These are phyloP conservation scores for Picea abies DNA, from an alignment of 83 land plant genomes.

Conservation along the genomic window DNA sequence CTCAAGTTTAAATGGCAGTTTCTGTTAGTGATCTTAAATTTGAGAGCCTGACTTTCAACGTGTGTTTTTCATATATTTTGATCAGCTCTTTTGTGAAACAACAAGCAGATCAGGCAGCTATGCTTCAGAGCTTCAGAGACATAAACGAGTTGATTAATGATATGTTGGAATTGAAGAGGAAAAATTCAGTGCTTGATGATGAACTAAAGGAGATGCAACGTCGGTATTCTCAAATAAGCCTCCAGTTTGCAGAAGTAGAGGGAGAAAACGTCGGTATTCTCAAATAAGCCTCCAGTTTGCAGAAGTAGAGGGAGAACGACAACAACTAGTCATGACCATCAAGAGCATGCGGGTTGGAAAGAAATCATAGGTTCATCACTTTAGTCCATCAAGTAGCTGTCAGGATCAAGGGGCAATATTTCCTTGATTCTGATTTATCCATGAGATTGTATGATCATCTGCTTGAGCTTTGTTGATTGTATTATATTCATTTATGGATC, in stretches of 20 bases:
- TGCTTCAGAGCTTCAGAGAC: constrained; percentile 68
- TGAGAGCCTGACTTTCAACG: background rate
- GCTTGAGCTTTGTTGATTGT: constrained; percentile 10
- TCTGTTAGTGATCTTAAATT: background rate
- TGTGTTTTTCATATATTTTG: background rate
- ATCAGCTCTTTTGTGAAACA: constrained; percentile 67
- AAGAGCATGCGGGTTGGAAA: constrained; percentile 48
- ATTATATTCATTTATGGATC: constrained; percentile 6
- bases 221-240: constrained; percentile 69
- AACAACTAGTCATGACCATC: constrained; percentile 65
- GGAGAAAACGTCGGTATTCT: constrained; percentile 61
- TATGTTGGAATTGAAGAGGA: constrained; percentile 58
- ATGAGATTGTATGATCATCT: background rate
- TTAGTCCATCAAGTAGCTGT: background rate
- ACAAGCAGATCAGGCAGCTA: constrained; percentile 59
- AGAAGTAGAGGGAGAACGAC: constrained; percentile 79
- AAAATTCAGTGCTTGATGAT: constrained; percentile 29
- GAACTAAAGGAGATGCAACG: constrained; percentile 70
- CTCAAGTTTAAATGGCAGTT: background rate
- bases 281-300: constrained; percentile 75
- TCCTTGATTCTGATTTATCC: background rate
- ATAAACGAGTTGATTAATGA: constrained; percentile 75
- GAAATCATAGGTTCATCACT: constrained; percentile 15
- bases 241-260: constrained; percentile 79
- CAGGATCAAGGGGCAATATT: constrained; percentile 1